Percentiles rank a stretch among this genome's conserved stretches.
These are phyloP conservation scores for Bisporella sp. DNA, from an alignment of 2,329 filamentous ascomycete genomes.

Conservation along the genomic window DNA sequence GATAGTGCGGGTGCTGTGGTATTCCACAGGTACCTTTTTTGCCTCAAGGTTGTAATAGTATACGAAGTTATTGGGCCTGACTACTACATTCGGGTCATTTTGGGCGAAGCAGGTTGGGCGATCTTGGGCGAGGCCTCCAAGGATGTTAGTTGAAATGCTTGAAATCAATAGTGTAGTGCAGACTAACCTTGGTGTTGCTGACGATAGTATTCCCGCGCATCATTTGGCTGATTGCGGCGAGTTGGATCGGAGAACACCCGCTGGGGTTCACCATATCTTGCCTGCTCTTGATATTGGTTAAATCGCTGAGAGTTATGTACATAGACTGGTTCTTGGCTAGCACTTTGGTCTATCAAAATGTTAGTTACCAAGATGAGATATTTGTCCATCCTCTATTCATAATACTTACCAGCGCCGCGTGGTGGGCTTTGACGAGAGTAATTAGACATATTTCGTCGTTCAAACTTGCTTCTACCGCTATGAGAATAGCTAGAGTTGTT, in stretches of 20 bases:
- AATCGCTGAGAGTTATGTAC: conserved; percentile 3
- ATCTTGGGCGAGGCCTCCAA: background rate
- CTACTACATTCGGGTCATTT: background rate
- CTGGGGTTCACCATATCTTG: background rate
- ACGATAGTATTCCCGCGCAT: background rate
- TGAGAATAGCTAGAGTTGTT: background rate
- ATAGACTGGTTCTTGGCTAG: conserved; percentile 5
- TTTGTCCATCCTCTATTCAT: background rate
- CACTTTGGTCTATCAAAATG: background rate
- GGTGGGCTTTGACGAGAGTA: background rate
- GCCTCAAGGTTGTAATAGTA: background rate
- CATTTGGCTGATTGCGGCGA: conserved; percentile 1
- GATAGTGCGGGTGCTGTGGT: background rate
- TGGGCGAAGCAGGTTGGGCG: background rate
- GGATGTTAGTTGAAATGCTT: background rate
- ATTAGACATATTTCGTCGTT: background rate
- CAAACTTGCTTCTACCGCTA: background rate
- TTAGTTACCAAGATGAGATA: background rate
- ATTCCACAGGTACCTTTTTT: background rate
- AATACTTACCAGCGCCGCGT: background rate
- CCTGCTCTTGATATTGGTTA: background rate
- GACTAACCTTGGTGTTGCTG: background rate
- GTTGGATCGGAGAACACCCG: background rate
- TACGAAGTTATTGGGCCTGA: background rate
- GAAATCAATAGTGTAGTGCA: background rate